These are phyloP conservation scores for Fusarium sp. DNA, from an alignment of 2,329 filamentous ascomycete species.

Conservation along the genomic window DNA sequence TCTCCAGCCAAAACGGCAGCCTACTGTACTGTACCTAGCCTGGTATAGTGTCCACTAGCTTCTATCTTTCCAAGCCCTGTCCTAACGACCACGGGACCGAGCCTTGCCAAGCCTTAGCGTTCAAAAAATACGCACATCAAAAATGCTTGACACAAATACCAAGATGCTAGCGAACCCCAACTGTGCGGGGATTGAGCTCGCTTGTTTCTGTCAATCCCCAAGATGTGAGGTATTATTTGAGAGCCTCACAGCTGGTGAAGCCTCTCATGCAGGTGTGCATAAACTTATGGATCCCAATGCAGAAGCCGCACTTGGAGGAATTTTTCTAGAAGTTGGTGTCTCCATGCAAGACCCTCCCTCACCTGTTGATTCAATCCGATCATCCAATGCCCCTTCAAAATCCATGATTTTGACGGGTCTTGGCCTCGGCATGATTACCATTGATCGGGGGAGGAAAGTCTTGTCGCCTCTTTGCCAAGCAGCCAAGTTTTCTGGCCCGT, in stretches of 20 bases:
- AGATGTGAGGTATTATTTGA: slow-evolving; percentile 28
- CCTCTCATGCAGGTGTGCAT: slow-evolving; percentile 33
- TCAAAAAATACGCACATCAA: slow-evolving; percentile 21
- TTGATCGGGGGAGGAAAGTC: slow-evolving; percentile 35
- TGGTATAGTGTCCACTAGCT: too few relatives aligned
- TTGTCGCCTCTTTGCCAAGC: slow-evolving; percentile 33
- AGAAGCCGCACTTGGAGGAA: slow-evolving; percentile 39
- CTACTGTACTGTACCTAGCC: too few relatives aligned
- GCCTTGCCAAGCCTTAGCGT: slow-evolving; percentile 15
- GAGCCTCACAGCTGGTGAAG: slow-evolving; percentile 20
- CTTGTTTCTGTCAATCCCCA: slow-evolving; percentile 28
- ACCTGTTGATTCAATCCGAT: too few relatives aligned
- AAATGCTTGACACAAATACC: slow-evolving; percentile 28
- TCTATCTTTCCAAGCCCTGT: too few relatives aligned
- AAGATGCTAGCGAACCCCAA: neutral
- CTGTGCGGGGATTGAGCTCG: neutral
- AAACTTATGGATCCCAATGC: slow-evolving; percentile 20
- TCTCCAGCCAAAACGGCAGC: too few relatives aligned
- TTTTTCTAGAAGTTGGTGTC: slow-evolving; percentile 44
- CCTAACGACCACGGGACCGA: too few relatives aligned
- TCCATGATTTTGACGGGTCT: too few relatives aligned
- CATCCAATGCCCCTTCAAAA: too few relatives aligned
- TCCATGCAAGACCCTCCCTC: slow-evolving; percentile 26
- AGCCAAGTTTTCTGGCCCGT: slow-evolving; percentile 35
- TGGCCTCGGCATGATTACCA: slow-evolving; percentile 31